Base-by-base conservation (phyloP, 345 rosid genomes). In the Hypericum androsaemum region DNA sequence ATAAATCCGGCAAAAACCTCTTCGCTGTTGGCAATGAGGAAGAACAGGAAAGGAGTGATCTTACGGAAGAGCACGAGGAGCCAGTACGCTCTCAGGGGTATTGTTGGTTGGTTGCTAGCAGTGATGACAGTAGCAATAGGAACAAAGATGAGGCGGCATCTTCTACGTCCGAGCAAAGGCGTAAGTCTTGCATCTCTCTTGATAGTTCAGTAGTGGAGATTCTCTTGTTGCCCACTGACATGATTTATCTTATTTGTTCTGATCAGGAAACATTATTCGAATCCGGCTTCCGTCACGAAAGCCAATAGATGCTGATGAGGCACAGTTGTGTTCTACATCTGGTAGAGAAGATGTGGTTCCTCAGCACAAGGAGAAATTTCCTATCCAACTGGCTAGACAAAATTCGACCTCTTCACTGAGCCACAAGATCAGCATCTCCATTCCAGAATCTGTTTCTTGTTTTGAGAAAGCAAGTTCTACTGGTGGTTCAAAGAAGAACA, bases 31-130 rank as follows among this genome's bases (percentile, higher is more conserved):
- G 37, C 12, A 12, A 52, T 5, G 59, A 62, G 0, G 82, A 71
- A 22, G 81, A 74, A 50, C 58, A 54, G 7, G 84, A 79, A 43
- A 79, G 69, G 71, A 83, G 92, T 74, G 69, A 62, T 13, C 58
- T 85, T 43, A 76, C 89, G 0, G 77, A 78, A 59, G 97, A 89
- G 47, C 81, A 75, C 51, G 78, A 63, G 7, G 74, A 54, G 17
- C 82, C 87, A 12, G 66, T 71, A 16, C 59, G 52, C 52, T 15
- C 53, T 0, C 65, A 51, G 50, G 65, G 47, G 10, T 62, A 35
- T 5, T 68, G 75, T 2, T 71, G 63, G 41, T 22, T 67, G 8
- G 73, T 83, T 12, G 87, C 79, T 46, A 73, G 74, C 9, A 70
- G 63, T 10, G 64, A 71, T 41, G 74, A 69, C 32, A 22, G 32